Evolutionary conservation across 2,329 filamentous ascomycete species (phyloP).

Genomic region (Apiospora phragmitis): DNA sequence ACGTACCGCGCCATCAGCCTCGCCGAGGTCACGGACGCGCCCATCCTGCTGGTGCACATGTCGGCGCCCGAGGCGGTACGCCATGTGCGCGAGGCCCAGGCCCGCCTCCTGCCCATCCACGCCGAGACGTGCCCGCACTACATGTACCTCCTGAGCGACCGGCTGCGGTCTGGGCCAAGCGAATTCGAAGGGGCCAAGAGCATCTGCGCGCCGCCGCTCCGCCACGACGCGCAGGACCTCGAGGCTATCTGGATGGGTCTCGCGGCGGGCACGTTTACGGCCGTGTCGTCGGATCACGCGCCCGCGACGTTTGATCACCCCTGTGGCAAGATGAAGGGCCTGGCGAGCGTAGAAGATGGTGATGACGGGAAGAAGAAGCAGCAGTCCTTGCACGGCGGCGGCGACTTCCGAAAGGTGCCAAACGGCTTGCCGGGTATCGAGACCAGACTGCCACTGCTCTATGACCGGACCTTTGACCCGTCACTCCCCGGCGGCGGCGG

Average conservation of each 20-base stretch:
- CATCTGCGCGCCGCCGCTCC: constrained; percentile 54
- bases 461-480: constrained; percentile 22
- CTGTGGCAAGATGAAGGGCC: neutral
- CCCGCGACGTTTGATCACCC: constrained; percentile 42
- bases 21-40: constrained; percentile 48
- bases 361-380: constrained; percentile 45
- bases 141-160: constrained; percentile 51
- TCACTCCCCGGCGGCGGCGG: neutral
- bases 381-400: constrained; percentile 41
- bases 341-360: constrained; percentile 36
- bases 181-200: constrained; percentile 55
- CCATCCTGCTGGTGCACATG: constrained; percentile 56
- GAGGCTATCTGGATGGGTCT: constrained; percentile 52
- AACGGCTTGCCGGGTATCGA: constrained; percentile 61
- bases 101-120: constrained; percentile 47
- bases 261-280: constrained; percentile 51
- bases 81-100: constrained; percentile 49
- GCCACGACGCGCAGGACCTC: constrained; percentile 44
- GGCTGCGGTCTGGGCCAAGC: constrained; percentile 45
- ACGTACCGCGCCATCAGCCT: constrained; percentile 54
- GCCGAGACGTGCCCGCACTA: constrained; percentile 60
- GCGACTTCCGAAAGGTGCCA: constrained; percentile 56
- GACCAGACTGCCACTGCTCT: constrained; percentile 52
- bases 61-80: constrained; percentile 45
- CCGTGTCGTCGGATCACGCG: constrained; percentile 46